Evolutionary conservation across 2,329 filamentous ascomycete genomes (phyloP).

Genomic region (Alternaria sp.): DNA sequence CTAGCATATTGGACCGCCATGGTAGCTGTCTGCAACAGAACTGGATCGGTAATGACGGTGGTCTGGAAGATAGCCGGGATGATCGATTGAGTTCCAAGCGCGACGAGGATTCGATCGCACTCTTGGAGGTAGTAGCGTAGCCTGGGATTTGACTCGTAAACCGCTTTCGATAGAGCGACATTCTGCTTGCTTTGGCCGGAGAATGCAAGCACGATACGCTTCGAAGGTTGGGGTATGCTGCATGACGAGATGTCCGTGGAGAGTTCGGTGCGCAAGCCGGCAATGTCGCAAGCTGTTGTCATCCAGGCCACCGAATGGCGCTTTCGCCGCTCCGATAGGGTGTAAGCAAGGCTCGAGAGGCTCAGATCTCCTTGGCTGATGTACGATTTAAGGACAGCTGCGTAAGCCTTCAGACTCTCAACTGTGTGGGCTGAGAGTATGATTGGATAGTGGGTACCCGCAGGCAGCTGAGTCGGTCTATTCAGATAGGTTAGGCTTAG

Average conservation of each 20-base stretch:
- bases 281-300: constrained; percentile 5
- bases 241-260: neutral
- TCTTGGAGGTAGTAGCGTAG: constrained; percentile 15
- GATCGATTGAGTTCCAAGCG: constrained; percentile 8
- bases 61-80: constrained; percentile 18
- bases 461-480: neutral
- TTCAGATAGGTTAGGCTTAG: neutral
- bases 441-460: neutral
- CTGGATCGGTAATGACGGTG: neutral
- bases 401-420: constrained; percentile 5
- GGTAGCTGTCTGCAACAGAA: constrained; percentile 21
- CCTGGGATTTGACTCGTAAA: constrained; percentile 2
- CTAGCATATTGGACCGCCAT: constrained; percentile 31
- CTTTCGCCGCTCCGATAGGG: constrained; percentile 9
- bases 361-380: neutral
- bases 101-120: constrained; percentile 15
- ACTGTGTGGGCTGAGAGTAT: constrained; percentile 4
- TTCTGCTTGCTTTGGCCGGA: constrained; percentile 10
- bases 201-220: constrained; percentile 5
- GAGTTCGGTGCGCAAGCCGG: neutral
- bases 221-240: neutral
- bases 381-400: neutral
- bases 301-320: constrained; percentile 3
- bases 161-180: neutral
- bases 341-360: constrained; percentile 8